Base-by-base conservation (phyloP, 371 early-diverging fungal genomes). In the Rhizomucor pusillus region DNA sequence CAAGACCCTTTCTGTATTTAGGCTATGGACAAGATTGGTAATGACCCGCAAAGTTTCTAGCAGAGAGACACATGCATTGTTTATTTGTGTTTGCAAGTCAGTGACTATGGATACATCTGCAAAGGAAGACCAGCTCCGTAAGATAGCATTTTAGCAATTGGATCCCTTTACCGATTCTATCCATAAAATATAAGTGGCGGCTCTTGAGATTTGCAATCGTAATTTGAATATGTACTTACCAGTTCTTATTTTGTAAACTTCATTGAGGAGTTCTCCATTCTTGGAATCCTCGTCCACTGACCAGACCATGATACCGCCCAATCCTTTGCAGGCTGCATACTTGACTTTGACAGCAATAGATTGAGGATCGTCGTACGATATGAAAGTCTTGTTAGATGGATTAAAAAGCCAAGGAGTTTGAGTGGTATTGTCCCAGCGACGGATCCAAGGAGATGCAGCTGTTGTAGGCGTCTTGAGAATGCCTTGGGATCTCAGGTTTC, bases 381-480 rank as follows among this genome's bases (percentile, higher is more conserved):
- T 75, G 44, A 79, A 85, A 25, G 63, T 65, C 51, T 78, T 82
- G 39, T 69, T 74, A 5, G 56, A 46, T 16, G 72, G 68, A 53
- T 83, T 86, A 54, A 81, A 85, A 44, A 88, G 64, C 88, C 88
- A 88, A 5, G 87, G 87, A 3, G 88, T 86, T 34, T 71, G 65
- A 2, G 82, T 74, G 19, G 57, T 59, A 1, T 71, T 59, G 25
- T 88, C 89, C 73, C 78, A 86, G 54, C 74, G 56, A 20, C 87
- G 78, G 20, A 84, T 53, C 89, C 89, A 89, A 14, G 80, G 79
- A 7, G 81, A 69, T 7, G 62, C 67, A 16, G 81, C 79, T 19
- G 74, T 75, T 2, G 81, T 79, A 2, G 77, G 62, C 2, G 63
- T 60, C 0, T 69, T 71, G 37, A 86, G 60, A 7, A 89, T 50